These are phyloP conservation scores for Cyclaneusma minus DNA, from an alignment of 2,329 filamentous ascomycete species.

Conservation along the genomic window DNA sequence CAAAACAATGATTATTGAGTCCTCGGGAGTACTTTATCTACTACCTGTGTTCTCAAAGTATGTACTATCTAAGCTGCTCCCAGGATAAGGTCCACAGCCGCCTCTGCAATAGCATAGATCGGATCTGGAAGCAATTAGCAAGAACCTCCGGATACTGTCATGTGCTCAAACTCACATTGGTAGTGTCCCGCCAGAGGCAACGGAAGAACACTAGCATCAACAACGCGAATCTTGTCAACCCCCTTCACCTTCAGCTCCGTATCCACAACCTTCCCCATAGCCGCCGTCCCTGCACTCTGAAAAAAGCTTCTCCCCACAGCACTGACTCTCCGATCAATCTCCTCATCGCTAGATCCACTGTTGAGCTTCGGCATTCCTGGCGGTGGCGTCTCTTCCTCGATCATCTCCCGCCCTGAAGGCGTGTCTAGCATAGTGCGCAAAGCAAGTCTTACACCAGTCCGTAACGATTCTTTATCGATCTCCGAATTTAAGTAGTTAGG, in stretches of 20 bases:
- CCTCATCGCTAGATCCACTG: slow-evolving; percentile 1
- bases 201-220: slow-evolving; percentile 1
- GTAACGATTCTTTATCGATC: slow-evolving; percentile 4
- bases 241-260: slow-evolving; percentile 3
- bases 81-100: no score
- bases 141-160: no score
- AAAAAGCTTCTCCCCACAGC: slow-evolving; percentile 3
- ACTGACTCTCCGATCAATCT: slow-evolving; percentile 1
- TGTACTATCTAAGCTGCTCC: no score
- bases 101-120: no score
- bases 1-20: no score
- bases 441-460: slow-evolving; percentile 1
- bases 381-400: slow-evolving; percentile 3
- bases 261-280: slow-evolving; percentile 1
- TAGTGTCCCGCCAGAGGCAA: no score
- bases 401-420: slow-evolving; percentile 3
- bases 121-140: no score
- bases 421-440: slow-evolving; percentile 4
- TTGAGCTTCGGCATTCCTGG: slow-evolving; percentile 2
- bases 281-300: slow-evolving; percentile 2
- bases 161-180: no score
- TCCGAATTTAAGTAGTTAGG: slow-evolving; percentile 7
- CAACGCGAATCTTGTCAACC: slow-evolving; percentile 1
- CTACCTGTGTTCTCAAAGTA: no score
- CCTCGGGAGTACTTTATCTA: no score